Conservation (phyloP, 139 green algal genomes). For the Picochlorum sp. region DNA sequence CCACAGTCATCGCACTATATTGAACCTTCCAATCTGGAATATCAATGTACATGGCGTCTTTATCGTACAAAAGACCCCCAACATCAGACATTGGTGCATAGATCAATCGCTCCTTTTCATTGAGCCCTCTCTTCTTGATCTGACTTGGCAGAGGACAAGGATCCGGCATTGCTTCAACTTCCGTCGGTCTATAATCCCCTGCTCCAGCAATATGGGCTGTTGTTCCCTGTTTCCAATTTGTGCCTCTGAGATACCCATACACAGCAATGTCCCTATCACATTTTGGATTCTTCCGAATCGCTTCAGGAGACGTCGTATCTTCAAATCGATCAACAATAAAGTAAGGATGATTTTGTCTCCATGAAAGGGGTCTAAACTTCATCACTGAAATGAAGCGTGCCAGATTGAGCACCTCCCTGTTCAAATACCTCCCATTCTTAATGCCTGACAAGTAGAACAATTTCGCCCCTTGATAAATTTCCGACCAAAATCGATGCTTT, state of each 20-base stretch:
- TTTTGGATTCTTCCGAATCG: conserved; percentile 58
- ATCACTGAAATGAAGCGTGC: conserved; percentile 87
- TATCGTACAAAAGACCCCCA: conserved; percentile 93
- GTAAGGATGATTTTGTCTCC: conserved; percentile 84
- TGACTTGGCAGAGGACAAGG: conserved; percentile 87
- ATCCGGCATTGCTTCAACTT: conserved; percentile 78
- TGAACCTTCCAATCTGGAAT: conserved; percentile 94
- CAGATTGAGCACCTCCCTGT: conserved; percentile 89
- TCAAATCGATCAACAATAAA: conserved; percentile 76
- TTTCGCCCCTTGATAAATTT: conserved; percentile 95
- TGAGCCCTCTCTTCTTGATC: conserved; percentile 64
- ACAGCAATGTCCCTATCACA: conserved; percentile 79
- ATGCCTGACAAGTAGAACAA: conserved; percentile 95
- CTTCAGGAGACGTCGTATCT: conserved; percentile 79
- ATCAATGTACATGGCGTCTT: conserved; percentile 96
- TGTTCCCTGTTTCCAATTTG: conserved; percentile 55
- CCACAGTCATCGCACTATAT: conserved; percentile 30
- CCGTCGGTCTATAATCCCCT: conserved; percentile 68
- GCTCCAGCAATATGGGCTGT: conserved; percentile 85
- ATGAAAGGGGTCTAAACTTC: conserved; percentile 90
- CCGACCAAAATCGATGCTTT: conserved; percentile 91
- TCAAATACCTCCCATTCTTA: conserved; percentile 74
- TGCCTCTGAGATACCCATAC: conserved; percentile 90
- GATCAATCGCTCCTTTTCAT: conserved; percentile 81
- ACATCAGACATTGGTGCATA: conserved; percentile 95